A percentile compares a stretch with the other conserved stretches of the same genome.
Conservation (phyloP, 2,329 filamentous ascomycete species). For the Paecilomyces variotii region DNA sequence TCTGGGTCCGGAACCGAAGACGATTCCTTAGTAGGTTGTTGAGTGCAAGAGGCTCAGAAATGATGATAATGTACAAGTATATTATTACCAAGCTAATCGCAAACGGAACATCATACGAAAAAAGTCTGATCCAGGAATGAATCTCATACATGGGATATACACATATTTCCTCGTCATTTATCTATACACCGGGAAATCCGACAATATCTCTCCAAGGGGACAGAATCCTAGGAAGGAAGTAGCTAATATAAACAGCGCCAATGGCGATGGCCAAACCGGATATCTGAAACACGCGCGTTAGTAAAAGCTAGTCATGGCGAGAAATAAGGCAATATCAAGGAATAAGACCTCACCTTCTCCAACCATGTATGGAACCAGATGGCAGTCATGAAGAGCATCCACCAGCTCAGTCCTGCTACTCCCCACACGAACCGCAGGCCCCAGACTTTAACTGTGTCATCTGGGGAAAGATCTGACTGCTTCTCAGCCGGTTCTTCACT, state of each 20-base stretch:
- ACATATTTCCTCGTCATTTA: not conserved
- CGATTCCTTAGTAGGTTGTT: constrained; percentile 1
- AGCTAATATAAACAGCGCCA: constrained; percentile 42
- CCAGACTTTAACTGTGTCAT: constrained; percentile 45
- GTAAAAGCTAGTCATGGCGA: constrained; percentile 4
- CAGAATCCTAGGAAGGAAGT: constrained; percentile 42
- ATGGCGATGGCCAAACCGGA: constrained; percentile 44
- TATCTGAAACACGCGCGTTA: constrained; percentile 27
- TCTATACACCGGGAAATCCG: constrained; percentile 34
- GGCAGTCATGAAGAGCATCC: constrained; percentile 98
- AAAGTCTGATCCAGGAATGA: not conserved
- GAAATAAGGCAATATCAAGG: not conserved
- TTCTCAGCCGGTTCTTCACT: constrained; percentile 12
- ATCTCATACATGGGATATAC: not conserved
- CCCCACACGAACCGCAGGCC: constrained; percentile 41
- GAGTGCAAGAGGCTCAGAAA: not conserved
- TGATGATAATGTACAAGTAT: not conserved
- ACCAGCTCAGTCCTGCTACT: constrained; percentile 66
- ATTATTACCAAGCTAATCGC: not conserved
- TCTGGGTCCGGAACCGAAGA: constrained; percentile 26
- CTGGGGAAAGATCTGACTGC: constrained; percentile 1
- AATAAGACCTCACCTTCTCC: constrained; percentile 64
- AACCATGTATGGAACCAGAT: constrained; percentile 99
- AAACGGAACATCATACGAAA: not conserved
- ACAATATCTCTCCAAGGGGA: constrained; percentile 38